phyloP scores from a whole-genome alignment of 805 yeast genomes.

The Wickerhamomyces queroliae region DNA sequence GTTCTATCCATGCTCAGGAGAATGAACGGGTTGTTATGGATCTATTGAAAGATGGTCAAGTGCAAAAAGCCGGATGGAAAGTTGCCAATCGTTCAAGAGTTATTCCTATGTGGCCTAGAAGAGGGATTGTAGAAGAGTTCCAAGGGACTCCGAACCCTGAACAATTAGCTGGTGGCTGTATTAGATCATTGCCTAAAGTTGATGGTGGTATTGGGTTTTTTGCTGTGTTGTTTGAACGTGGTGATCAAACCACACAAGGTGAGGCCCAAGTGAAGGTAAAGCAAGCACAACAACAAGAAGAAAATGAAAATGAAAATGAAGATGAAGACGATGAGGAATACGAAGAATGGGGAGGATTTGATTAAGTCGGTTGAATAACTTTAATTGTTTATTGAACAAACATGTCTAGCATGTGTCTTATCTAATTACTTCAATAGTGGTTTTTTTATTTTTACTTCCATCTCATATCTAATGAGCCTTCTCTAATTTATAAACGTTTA shows the following conservation, averaged over 20 bases:
- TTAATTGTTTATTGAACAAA: no score
- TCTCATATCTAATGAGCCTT: no score
- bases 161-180: conserved; percentile 75
- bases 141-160: conserved; percentile 40
- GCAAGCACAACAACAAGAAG: background rate
- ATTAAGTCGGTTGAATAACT: no score
- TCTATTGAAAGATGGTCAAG: conserved; percentile 59
- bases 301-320: background rate
- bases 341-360: conserved; percentile 34
- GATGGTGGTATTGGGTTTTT: conserved; percentile 99
- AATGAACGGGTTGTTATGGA: conserved; percentile 89
- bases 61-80: conserved; percentile 69
- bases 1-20: conserved; percentile 91
- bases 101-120: conserved; percentile 78
- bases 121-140: conserved; percentile 77
- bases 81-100: conserved; percentile 54
- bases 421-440: background rate
- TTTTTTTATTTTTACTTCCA: background rate
- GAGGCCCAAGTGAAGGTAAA: conserved; percentile 3
- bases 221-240: conserved; percentile 82
- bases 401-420: no score
- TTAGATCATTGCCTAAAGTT: conserved; percentile 74
- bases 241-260: background rate
- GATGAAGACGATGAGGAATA: conserved; percentile 13
- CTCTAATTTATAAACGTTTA: conserved; percentile 17